phyloP scores from a whole-genome alignment of 169 alveolate genomes.

The Babesia microti region DNA sequence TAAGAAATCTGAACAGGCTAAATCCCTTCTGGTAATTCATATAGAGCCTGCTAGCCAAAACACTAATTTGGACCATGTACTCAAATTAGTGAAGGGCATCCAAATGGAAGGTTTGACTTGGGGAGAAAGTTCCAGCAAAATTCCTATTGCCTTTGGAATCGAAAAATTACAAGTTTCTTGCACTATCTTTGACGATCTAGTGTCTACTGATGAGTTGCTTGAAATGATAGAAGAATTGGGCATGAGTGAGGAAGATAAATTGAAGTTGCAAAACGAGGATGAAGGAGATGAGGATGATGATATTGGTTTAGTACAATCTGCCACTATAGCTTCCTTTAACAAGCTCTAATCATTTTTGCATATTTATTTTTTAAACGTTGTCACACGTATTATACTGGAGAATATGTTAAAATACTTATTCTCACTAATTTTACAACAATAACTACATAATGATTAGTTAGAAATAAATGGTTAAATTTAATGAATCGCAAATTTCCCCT shows the following conservation, averaged over 20 bases:
- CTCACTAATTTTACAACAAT: conserved; percentile 2
- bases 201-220: conserved; percentile 61
- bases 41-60: conserved; percentile 68
- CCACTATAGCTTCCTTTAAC: conserved; percentile 72
- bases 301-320: conserved; percentile 72
- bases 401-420: not conserved
- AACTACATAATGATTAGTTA: not conserved
- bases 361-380: not conserved
- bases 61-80: conserved; percentile 63
- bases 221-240: conserved; percentile 70
- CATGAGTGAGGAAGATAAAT: conserved; percentile 55
- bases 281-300: conserved; percentile 56
- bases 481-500: not conserved
- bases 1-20: conserved; percentile 51
- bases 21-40: conserved; percentile 68
- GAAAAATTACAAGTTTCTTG: conserved; percentile 71
- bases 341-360: conserved; percentile 41
- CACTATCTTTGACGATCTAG: conserved; percentile 67
- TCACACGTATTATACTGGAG: no score
- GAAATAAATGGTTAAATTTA: not conserved
- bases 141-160: conserved; percentile 73
- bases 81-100: conserved; percentile 52
- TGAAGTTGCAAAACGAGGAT: conserved; percentile 41
- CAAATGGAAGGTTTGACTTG: conserved; percentile 69
- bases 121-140: conserved; percentile 69